These are phyloP conservation scores for Pyracantha coccinea DNA, from an alignment of 331 rosid genomes.

Conservation along the genomic window DNA sequence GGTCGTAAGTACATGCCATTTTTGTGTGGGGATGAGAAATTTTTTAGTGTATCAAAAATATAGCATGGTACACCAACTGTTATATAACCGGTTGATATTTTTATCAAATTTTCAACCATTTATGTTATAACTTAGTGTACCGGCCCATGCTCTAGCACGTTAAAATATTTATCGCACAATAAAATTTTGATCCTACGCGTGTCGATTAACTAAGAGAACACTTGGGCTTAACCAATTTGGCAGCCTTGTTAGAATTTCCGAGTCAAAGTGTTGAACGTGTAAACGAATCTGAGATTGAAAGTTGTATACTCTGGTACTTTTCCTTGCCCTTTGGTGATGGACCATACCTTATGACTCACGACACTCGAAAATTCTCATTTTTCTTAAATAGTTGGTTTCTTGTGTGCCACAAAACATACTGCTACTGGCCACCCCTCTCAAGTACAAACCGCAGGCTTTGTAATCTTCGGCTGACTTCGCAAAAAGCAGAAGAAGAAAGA, in stretches of 20 bases:
- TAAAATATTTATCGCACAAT: too few relatives aligned
- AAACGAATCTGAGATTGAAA: not conserved
- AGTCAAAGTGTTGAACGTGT: conserved; percentile 18
- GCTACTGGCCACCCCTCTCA: not conserved
- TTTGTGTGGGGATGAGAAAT: too few relatives aligned
- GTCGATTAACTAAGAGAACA: not conserved
- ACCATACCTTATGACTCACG: not conserved
- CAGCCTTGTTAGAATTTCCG: not conserved
- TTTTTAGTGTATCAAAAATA: too few relatives aligned
- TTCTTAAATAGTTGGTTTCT: too few relatives aligned
- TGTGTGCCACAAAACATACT: not conserved
- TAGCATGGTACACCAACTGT: too few relatives aligned
- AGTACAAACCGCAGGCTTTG: not conserved
- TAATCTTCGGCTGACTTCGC: not conserved
- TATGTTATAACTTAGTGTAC: too few relatives aligned
- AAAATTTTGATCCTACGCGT: not conserved
- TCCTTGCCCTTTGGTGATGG: not conserved
- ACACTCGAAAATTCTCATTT: too few relatives aligned
- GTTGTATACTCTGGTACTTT: not conserved
- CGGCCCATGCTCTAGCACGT: too few relatives aligned
- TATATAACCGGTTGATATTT: too few relatives aligned
- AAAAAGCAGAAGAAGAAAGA: not conserved
- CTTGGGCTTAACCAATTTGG: not conserved
- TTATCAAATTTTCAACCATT: too few relatives aligned
- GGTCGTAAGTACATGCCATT: too few relatives aligned